Evolutionary conservation across 2,329 filamentous ascomycete species (phyloP), one percentile per base, ranked within the genome.

Genomic region (Sporothrix schenckii): DNA sequence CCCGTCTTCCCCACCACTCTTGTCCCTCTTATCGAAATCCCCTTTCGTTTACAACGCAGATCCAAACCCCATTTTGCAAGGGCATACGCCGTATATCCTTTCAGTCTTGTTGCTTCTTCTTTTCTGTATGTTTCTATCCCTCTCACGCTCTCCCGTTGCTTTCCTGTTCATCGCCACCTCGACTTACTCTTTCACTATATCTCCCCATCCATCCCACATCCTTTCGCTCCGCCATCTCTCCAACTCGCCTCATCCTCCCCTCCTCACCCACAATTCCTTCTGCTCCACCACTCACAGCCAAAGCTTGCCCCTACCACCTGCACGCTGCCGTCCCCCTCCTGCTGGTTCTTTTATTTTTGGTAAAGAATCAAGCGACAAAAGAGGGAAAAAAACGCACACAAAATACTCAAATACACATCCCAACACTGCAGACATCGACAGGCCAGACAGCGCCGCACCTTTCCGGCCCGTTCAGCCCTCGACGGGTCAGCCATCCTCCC

Each of bases 401-500:
- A 10, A 67, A 30, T 30, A 30, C 27, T 4, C 27, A 66, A 65
- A 56, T 14, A 54, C 41, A 66, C 66, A 44, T 34, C 21, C 21
- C 65, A 56, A 50, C 3, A 71, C 16, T 27, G 47, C 16, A 61
- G 44, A 61, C 58, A 63, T 39, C 39, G 58, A 63, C 61, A 11
- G 21, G 16, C 44, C 56, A 58, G 14, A 60, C 67, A 66, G 50
- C 65, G 50, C 67, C 56, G 53, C 69, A 70, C 60, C 56, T 24
- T 50, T 63, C 69, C 69, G 52, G 30, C 71, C 53, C 72, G 53
- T 72, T 72, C 72, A 75, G 72, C 73, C 72, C 73, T 73, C 66
- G 56, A 9, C 63, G 39, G 56, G 60, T 68, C 72, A 69, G 47
- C 69, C 66, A 60, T 14, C 21, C 47, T 54, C 27, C 47, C 65